Conservation (phyloP, 306 rosid genomes). For the Quercus aquifolioides region DNA sequence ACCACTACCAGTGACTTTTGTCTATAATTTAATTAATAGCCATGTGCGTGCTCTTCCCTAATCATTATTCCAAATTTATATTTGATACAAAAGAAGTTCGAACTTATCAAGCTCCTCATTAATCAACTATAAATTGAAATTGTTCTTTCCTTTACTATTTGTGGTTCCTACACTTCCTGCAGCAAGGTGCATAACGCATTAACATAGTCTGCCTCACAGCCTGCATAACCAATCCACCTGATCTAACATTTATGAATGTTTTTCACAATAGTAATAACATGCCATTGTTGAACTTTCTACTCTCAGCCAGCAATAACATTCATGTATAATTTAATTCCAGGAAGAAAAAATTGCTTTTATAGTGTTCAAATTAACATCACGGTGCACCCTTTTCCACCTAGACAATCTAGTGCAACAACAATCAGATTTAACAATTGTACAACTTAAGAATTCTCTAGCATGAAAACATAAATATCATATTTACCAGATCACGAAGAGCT, state of each 20-base stretch:
- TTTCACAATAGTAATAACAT: background rate
- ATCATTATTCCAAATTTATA: slow-evolving; percentile 7
- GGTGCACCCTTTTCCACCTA: background rate
- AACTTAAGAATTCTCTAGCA: background rate
- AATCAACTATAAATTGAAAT: background rate
- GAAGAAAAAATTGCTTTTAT: background rate
- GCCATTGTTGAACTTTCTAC: background rate
- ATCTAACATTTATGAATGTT: no score
- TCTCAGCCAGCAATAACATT: background rate
- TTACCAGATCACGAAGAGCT: background rate
- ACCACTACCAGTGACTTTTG: slow-evolving; percentile 11
- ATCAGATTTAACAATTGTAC: background rate
- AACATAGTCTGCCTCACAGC: no score
- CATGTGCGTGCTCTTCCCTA: slow-evolving; percentile 52
- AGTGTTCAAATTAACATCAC: background rate
- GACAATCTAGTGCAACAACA: slow-evolving; percentile 4
- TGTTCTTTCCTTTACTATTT: background rate
- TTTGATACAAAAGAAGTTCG: background rate
- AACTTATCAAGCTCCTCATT: background rate
- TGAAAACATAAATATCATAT: background rate
- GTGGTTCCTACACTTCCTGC: background rate
- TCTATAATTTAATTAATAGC: slow-evolving; percentile 8
- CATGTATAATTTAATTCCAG: background rate
- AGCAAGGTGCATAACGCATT: background rate
- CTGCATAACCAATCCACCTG: no score